Base-by-base conservation (phyloP, 2,329 filamentous ascomycete species). In the Fusarium sp. region DNA sequence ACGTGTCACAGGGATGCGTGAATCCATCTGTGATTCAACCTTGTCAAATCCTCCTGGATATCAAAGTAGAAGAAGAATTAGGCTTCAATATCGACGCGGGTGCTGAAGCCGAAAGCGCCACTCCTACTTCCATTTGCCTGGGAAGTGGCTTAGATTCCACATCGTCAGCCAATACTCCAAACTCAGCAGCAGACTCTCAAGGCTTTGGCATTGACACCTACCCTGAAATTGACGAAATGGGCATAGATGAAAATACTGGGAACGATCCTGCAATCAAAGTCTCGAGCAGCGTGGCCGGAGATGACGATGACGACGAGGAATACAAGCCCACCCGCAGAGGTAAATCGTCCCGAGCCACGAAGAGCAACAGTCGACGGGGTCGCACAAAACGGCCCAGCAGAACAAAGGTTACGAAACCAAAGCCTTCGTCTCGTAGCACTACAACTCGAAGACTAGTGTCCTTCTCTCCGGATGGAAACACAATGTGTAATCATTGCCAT, bases 401-500 rank as follows among this genome's bases (percentile, higher is more conserved):
- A 30, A n/a, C 59, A 39, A 60, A 49, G 22, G 50, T 72, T 37
- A 39, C 35, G 24, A 71, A 69, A 39, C 14, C 57, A 9, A 24
- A 28, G 9, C 13, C 49, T 14, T 4, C 46, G 20, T 24, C 53
- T 15, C 49, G 55, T 28, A 9, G 20, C 20, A 17, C n/a, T 15
- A 6, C 43, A 20, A 33, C 22, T 19, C 66, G 51, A 15, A 71
- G 20, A 43, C 47, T 71, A 6, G 47, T 63, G 13, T 61, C 70
- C 5, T 46, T 57, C 2, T 10, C 51, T 4, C 24, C 49, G 19
- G 24, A 19, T 15, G 46, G 48, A 37, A 47, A n/a, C 15, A 54
- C 51, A 9, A 14, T n/a, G 10, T 76, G 74, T 33, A 20, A 37
- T 3, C 51, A 72, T 15, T 76, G 74, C 45, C 45, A 58, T 13